Conservation (phyloP, 352 stramenopile genomes). For the Pythium insidiosum region DNA sequence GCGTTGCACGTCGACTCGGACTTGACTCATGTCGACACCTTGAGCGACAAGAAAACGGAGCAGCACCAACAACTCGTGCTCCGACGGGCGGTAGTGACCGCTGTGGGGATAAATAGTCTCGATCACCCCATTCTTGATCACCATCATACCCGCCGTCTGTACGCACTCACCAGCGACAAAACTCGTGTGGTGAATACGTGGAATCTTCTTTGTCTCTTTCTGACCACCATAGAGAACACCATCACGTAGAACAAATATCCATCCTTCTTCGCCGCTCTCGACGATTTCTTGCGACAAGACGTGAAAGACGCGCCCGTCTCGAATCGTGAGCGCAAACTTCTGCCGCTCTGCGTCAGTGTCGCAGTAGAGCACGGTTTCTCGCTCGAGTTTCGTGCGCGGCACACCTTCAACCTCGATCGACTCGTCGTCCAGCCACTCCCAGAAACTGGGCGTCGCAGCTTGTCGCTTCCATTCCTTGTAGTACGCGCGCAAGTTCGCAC, state of each 20-base stretch:
- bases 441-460: conserved; percentile 75
- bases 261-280: conserved; percentile 89
- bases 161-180: conserved; percentile 96
- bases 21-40: conserved; percentile 83
- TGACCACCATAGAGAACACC: conserved; percentile 90
- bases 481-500: conserved; percentile 95
- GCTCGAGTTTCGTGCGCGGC: conserved; percentile 89
- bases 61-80: conserved; percentile 92
- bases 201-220: conserved; percentile 91
- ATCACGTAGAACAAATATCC: conserved; percentile 97
- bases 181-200: conserved; percentile 96
- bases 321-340: conserved; percentile 84
- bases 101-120: conserved; percentile 95
- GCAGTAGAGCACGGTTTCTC: conserved; percentile 94
- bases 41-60: conserved; percentile 90
- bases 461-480: conserved; percentile 95
- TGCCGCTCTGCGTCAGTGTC: conserved; percentile 82
- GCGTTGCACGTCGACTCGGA: conserved; percentile 94
- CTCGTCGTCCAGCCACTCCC: conserved; percentile 85
- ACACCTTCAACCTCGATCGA: conserved; percentile 83
- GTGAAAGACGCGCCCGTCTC: conserved; percentile 57
- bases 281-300: conserved; percentile 68
- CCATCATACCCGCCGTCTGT: conserved; percentile 95
- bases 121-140: conserved; percentile 88
- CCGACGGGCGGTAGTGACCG: conserved; percentile 94